These are phyloP conservation scores for Stipa capillata DNA, from an alignment of 176 grass and related monocot species.

Conservation along the genomic window DNA sequence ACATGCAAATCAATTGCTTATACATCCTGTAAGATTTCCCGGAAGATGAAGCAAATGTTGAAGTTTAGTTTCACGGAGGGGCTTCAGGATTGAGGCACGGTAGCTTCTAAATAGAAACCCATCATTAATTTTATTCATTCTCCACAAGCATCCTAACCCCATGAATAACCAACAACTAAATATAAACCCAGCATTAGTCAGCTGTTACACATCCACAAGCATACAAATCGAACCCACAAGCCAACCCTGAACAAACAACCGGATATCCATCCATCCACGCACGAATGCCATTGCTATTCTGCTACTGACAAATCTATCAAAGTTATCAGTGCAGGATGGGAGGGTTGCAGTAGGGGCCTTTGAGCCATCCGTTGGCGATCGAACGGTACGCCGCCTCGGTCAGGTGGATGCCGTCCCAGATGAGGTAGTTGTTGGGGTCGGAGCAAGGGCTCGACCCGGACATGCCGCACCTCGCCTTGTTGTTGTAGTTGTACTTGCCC, in stretches of 20 bases:
- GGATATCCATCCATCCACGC: no score
- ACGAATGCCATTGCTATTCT: no score
- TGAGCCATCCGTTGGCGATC: conserved; percentile 65
- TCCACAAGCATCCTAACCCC: background rate
- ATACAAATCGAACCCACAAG: background rate
- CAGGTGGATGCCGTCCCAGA: conserved; percentile 83
- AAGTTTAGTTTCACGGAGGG: no score
- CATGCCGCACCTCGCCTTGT: conserved; percentile 53
- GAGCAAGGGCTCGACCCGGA: conserved; percentile 35
- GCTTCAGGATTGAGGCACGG: no score
- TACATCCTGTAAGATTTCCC: no score
- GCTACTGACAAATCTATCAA: no score
- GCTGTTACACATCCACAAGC: background rate
- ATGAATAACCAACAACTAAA: background rate
- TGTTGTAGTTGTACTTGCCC: conserved; percentile 66
- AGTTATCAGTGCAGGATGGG: conserved; percentile 36
- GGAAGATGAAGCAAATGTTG: no score
- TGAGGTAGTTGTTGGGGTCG: conserved; percentile 44
- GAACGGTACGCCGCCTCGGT: conserved; percentile 67
- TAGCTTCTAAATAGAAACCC: no score
- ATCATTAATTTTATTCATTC: background rate
- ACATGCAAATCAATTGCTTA: no score
- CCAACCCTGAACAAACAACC: no score
- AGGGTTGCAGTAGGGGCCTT: conserved; percentile 57
- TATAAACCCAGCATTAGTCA: background rate